phyloP scores from a whole-genome alignment of 108 stramenopile species.

The Seminavis robusta region DNA sequence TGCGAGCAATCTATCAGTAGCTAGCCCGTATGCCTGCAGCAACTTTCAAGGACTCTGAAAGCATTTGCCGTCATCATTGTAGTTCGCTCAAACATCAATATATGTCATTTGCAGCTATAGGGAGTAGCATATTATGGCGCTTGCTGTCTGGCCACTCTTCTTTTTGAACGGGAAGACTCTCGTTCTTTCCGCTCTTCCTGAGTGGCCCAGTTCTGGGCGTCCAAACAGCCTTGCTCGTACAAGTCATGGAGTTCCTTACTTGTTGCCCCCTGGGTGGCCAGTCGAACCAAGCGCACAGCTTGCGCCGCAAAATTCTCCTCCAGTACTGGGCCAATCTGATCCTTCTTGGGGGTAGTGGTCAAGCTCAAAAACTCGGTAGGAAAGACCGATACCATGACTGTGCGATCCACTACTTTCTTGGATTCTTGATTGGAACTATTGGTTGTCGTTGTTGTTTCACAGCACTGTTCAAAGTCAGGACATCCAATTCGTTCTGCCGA shows the following conservation, averaged over 20 bases:
- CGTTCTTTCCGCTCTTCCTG: too few species aligned
- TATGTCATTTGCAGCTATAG: too few species aligned
- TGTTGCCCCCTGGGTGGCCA: conserved; percentile 57
- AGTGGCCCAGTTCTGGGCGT: conserved; percentile 75
- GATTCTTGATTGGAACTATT: too few species aligned
- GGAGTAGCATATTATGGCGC: too few species aligned
- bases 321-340: conserved; percentile 38
- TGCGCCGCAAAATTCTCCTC: conserved; percentile 16
- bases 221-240: conserved; percentile 60
- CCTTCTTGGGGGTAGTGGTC: conserved; percentile 31
- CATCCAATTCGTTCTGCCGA: conserved; percentile 71
- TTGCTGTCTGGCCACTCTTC: too few species aligned
- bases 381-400: conserved; percentile 61
- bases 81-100: too few species aligned
- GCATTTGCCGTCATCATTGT: too few species aligned
- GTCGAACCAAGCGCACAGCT: conserved; percentile 41
- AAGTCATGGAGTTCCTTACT: conserved; percentile 46
- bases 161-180: too few species aligned
- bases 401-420: conserved; percentile 48
- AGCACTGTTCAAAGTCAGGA: conserved; percentile 60
- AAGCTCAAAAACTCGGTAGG: conserved; percentile 47
- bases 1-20: too few species aligned
- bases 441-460: too few species aligned
- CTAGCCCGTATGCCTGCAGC: too few species aligned
- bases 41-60: too few species aligned